These are phyloP conservation scores for Chrysosphaeria jannelii DNA, from an alignment of 2,329 filamentous ascomycete genomes.

Conservation along the genomic window DNA sequence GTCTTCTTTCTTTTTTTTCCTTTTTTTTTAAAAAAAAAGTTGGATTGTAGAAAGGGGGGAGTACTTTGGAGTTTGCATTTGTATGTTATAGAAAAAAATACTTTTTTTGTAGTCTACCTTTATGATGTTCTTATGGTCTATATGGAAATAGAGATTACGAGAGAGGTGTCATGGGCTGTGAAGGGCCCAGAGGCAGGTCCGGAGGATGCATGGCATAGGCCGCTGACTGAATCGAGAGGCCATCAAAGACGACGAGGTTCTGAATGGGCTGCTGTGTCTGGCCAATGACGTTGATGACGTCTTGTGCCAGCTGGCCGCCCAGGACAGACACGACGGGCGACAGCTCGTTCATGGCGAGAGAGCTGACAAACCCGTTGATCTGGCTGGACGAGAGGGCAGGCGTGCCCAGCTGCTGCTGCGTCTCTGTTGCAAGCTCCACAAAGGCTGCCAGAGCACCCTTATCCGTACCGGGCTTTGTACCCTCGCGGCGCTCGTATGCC, in stretches of 20 bases:
- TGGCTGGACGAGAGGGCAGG: slow-evolving; percentile 42
- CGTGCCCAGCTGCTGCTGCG: slow-evolving; percentile 44
- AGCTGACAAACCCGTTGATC: slow-evolving; percentile 60
- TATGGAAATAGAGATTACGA: too few species aligned
- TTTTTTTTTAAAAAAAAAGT: too few species aligned
- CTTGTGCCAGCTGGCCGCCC: slow-evolving; percentile 73
- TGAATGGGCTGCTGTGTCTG: slow-evolving; percentile 82
- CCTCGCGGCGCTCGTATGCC: slow-evolving; percentile 40
- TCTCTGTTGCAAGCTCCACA: slow-evolving; percentile 45
- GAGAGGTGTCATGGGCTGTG: too few species aligned
- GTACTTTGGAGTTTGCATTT: too few species aligned
- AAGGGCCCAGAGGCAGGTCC: not conserved
- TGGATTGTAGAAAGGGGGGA: too few species aligned
- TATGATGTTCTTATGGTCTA: too few species aligned
- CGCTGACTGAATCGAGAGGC: slow-evolving; percentile 44
- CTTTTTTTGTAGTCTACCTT: too few species aligned
- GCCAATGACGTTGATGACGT: slow-evolving; percentile 87
- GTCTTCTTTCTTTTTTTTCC: not conserved
- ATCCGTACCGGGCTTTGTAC: slow-evolving; percentile 11
- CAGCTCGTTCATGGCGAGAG: slow-evolving; percentile 45
- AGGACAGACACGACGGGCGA: slow-evolving; percentile 69
- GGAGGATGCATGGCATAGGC: slow-evolving; percentile 54
- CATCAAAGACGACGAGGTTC: slow-evolving; percentile 81
- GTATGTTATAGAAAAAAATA: too few species aligned
- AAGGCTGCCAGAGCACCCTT: slow-evolving; percentile 34